Base-by-base conservation (phyloP, 306 rosid genomes). In the Begonia masoniana region DNA sequence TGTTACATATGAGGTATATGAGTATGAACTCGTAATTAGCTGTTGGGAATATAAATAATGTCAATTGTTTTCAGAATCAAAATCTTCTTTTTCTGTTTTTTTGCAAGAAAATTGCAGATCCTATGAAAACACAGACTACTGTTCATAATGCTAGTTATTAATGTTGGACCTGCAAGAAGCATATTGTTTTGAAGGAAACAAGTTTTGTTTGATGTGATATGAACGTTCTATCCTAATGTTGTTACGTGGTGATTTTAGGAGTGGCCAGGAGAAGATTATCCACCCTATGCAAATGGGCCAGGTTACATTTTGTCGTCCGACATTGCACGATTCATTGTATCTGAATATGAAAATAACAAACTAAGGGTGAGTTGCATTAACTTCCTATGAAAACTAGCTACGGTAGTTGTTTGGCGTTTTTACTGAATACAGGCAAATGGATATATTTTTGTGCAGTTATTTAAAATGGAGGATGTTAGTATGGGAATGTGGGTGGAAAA, bases 391-490 rank as follows among this genome's bases (percentile, higher is more conserved):
- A 8, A 26, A 51, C 39, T 35, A 12, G 0, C 50, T 15, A 1
- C 15, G 42, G 15, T 10, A 35, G 10, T 13, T 10, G 7, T 4
- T 13, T 3, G 10, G 2, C 16, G 39, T 3, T 14, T 17, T 50
- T 17, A 10, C 54, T 50, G 11, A 50, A 14, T n/a, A 50, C 8
- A 10, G n/a, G 21, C 19, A 17, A 47, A 54, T 54, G 51, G 41
- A 16, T 12, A 7, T 31, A 31, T 61, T 51, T 26, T 62, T 52
- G 15, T 48, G 76, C 76, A 82, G 91, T 52, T 82, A 63, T 82
- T 82, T 56, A 82, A 82, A 70, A 82, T 82, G 91, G 91, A 82
- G 67, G 91, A 82, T 43, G 91, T 82, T 74, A 82, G 91, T 58
- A 74, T 82, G 91, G 91, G 91, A 70, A 76, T 78, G 91, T 82